These are phyloP conservation scores for Rubus parviflorus DNA, from an alignment of 306 rosid genomes.

Conservation along the genomic window DNA sequence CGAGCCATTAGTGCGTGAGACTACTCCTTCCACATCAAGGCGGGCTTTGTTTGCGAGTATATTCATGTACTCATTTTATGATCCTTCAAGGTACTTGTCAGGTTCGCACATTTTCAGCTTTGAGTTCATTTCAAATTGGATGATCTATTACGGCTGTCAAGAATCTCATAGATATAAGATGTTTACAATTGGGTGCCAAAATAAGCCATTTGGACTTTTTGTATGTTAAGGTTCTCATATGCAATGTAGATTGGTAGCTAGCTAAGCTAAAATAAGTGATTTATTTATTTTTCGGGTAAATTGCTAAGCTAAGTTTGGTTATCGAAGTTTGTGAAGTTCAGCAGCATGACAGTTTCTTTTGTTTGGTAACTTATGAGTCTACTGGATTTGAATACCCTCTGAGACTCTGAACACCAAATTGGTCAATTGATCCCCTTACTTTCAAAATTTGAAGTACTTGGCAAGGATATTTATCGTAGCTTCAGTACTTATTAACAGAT, in stretches of 20 bases:
- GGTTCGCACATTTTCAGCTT: slow-evolving; percentile 76
- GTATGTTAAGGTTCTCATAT: background rate
- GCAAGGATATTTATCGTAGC: background rate
- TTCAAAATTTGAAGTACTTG: background rate
- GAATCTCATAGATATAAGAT: background rate
- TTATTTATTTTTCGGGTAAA: too few species aligned
- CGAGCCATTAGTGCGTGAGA: slow-evolving; percentile 32
- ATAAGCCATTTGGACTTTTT: background rate
- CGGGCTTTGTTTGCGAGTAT: slow-evolving; percentile 66
- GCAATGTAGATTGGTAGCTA: background rate
- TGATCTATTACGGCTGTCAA: background rate
- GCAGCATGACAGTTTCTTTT: background rate
- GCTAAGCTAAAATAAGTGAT: too few species aligned
- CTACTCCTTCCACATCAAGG: slow-evolving; percentile 48
- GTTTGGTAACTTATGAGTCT: background rate
- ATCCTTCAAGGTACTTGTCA: slow-evolving; percentile 91
- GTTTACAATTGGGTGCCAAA: background rate
- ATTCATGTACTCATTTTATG: slow-evolving; percentile 51
- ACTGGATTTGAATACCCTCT: background rate
- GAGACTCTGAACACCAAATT: background rate
- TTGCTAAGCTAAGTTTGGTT: background rate
- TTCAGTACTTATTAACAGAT: background rate
- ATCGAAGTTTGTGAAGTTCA: background rate
- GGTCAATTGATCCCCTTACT: background rate
- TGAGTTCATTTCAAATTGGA: background rate